Evolutionary conservation across 176 grass and related monocot genomes (phyloP).

Genomic region (Hyparrhenia diplandra): DNA sequence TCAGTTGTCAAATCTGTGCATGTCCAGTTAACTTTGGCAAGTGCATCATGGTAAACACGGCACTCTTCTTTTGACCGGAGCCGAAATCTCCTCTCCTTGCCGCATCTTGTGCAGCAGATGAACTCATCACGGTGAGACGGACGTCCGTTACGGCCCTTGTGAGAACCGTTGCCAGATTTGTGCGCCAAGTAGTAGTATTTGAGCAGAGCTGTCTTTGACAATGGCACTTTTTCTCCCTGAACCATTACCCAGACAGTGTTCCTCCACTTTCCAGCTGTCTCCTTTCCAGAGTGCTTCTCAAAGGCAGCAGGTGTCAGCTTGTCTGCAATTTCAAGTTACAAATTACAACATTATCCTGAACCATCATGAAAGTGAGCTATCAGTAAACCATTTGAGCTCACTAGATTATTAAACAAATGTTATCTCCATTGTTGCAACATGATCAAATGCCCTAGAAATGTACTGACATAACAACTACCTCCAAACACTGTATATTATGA

Average conservation of each 20-base stretch:
- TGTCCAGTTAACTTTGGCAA: slow-evolving; percentile 68
- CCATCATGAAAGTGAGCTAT: background rate
- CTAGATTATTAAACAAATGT: background rate
- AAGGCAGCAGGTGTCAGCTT: slow-evolving; percentile 90
- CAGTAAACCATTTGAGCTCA: background rate
- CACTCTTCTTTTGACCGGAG: slow-evolving; percentile 89
- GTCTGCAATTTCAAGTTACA: slow-evolving; percentile 47
- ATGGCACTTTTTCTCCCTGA: slow-evolving; percentile 80
- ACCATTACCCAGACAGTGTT: slow-evolving; percentile 94
- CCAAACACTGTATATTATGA: background rate
- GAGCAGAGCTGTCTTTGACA: slow-evolving; percentile 74
- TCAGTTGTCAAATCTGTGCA: slow-evolving; percentile 70
- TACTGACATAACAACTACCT: background rate
- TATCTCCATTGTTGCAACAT: background rate
- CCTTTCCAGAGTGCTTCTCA: slow-evolving; percentile 93
- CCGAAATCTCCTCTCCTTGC: slow-evolving; percentile 82
- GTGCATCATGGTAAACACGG: slow-evolving; percentile 83
- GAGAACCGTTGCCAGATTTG: slow-evolving; percentile 61
- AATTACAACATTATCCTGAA: background rate
- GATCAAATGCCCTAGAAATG: background rate
- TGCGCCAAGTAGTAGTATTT: slow-evolving; percentile 72
- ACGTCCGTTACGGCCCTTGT: slow-evolving; percentile 57
- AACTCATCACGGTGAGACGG: slow-evolving; percentile 87
- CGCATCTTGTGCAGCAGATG: slow-evolving; percentile 59
- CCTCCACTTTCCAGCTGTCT: slow-evolving; percentile 92